A percentile compares a stretch with the other conserved stretches of the same genome.
These are phyloP conservation scores for Antitrichia curtipendula DNA, from an alignment of 225 moss, liverwort and hornwort species.

Conservation along the genomic window DNA sequence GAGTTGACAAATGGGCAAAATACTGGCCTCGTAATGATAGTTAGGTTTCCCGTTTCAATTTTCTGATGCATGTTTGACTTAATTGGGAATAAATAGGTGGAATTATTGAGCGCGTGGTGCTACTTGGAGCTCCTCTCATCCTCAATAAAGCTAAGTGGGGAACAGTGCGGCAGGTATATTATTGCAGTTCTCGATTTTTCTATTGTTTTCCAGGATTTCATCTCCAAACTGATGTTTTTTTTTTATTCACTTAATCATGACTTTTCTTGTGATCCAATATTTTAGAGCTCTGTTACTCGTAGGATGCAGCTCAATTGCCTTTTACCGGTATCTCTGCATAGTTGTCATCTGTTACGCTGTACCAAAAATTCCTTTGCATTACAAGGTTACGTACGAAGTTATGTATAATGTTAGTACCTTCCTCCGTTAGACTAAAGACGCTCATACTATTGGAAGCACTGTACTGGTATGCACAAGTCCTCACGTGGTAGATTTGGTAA, in stretches of 20 bases:
- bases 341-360: not conserved
- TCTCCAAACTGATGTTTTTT: not conserved
- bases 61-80: not conserved
- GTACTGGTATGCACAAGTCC: not conserved
- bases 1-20: not conserved
- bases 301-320: not conserved
- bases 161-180: slow-evolving; percentile 66
- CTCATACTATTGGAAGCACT: not conserved
- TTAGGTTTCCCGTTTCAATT: not conserved
- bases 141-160: slow-evolving; percentile 66
- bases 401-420: not conserved
- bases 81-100: slow-evolving; percentile 34
- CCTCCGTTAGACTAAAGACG: not conserved
- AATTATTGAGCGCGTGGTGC: slow-evolving; percentile 88
- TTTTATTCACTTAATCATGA: not conserved
- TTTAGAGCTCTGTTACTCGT: not conserved
- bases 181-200: not conserved
- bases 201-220: not conserved
- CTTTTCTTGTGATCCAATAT: not conserved
- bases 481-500: not conserved
- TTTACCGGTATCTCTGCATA: not conserved
- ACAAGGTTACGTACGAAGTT: not conserved
- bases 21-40: not conserved
- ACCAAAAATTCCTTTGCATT: not conserved
- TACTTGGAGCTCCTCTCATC: slow-evolving; percentile 88